phyloP scores from a whole-genome alignment of 2,329 filamentous ascomycete species.

The Colletotrichum echinochloae region DNA sequence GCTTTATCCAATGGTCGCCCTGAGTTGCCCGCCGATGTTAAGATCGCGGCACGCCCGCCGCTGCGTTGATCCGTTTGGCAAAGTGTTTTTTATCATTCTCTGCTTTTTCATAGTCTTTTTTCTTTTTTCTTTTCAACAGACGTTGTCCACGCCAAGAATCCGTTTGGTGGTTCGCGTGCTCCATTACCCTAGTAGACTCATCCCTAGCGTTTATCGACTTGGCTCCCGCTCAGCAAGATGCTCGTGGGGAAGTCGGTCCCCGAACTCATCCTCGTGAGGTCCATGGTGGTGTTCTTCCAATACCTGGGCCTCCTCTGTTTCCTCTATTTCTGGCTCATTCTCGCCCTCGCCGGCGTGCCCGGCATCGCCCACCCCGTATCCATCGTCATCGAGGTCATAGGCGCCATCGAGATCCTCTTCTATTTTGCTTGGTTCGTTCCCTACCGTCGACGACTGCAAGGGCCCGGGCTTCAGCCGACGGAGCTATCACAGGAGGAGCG shows the following conservation, averaged over 20 bases:
- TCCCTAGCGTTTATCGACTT: background rate
- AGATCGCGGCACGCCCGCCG: slow-evolving; percentile 7
- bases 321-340: slow-evolving; percentile 42
- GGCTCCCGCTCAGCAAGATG: slow-evolving; percentile 9
- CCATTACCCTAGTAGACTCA: background rate
- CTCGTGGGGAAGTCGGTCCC: slow-evolving; percentile 35
- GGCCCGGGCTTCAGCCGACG: slow-evolving; percentile 54
- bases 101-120: too few species aligned
- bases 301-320: slow-evolving; percentile 40
- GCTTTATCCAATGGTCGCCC: background rate
- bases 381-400: slow-evolving; percentile 43
- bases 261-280: slow-evolving; percentile 37
- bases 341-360: slow-evolving; percentile 41
- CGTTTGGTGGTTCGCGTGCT: background rate
- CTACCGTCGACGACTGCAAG: slow-evolving; percentile 53
- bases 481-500: slow-evolving; percentile 61
- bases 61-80: background rate
- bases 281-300: slow-evolving; percentile 33
- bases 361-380: slow-evolving; percentile 45
- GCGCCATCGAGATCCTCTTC: slow-evolving; percentile 56
- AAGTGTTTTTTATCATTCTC: background rate
- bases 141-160: background rate
- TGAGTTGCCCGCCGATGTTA: background rate
- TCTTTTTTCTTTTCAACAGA: background rate
- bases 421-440: slow-evolving; percentile 57